Evolutionary conservation across 768 basidiomycete genomes (phyloP), one percentile per base, ranked within the genome.

Genomic region (Tubosaeta sp.): DNA sequence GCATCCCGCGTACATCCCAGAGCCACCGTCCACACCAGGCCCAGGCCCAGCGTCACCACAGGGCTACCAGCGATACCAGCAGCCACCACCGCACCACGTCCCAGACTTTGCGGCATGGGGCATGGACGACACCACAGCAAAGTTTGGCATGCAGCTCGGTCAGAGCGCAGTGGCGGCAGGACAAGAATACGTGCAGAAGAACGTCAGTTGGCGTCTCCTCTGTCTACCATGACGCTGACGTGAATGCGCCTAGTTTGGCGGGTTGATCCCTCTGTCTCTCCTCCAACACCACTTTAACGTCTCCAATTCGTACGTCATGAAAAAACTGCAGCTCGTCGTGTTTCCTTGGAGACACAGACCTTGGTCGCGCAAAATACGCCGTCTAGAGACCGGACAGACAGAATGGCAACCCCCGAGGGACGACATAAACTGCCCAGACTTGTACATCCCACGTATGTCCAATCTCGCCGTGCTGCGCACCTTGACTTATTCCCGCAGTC

Each of bases 261-360:
- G 85, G 13, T 76, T 88, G 54, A 79, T 95, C 52, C 93, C 91
- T 2, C 71, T 86, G 31, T 76, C 82, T 11, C 76, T 85, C 41
- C 75, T 97, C 48, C 94, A 95, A 66, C 86, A 92, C 64, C 85
- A 90, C 61, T 98, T 98, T 73, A 92, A 97, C 68, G 97, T 99
- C 10, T 92, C 91, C 13, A 97, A 97, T 65, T 86, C 85, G 0
- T 99, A 99, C 67, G 97, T 98, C 50, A 84, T 97, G 39, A 79
- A 79, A 60, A 99, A 98, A 66, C 73, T 99, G 7, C 80, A 81
- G 13, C 74, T 98, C 10, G 75, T 99, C 13, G 73, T 98, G n/a
- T 97, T 97, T 59, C 97, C 97, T 0, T 98, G 97, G 97, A 70
- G 84, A 39, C 95, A 98, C 66, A 82, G 80, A 52, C 89, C 93